Base-by-base conservation (phyloP, 495 filamentous ascomycete species). In the Tuber calosporum region DNA sequence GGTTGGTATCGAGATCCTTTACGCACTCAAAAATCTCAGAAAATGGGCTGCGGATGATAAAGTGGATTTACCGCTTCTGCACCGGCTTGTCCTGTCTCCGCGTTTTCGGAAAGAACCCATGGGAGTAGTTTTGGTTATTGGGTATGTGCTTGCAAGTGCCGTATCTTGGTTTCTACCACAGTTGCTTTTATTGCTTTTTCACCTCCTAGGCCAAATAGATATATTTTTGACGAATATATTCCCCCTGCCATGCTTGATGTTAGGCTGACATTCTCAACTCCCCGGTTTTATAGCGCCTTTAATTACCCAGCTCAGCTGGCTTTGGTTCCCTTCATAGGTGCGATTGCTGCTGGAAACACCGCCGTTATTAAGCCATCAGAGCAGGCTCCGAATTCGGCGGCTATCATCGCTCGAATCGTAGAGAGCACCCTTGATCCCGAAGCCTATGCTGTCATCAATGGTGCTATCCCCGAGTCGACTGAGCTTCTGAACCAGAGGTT, bases 251-350 rank as follows among this genome's bases (percentile, higher is more conserved):
- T 69, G 36, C 15, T 41, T 42, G 20, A 17, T 36, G 17, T n/a
- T 41, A 41, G 58, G 17, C 43, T 69, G 15, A 69, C 66, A 26
- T 8, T 4, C 41, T 30, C 34, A 40, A 43, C 40, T 68, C 42
- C 6, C 19, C 19, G 19, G 36, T 41, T 26, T 17, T 69, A 67
- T 66, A 90, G 89, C 69, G 87, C 93, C 66, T 97, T 91, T 86
- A 97, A 98, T 86, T 96, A 92, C 83, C 95, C 94, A 68, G 83
- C 97, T 81, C 90, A 93, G 81, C 85, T 98, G n/a, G 87, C 88
- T 26, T 79, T 97, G 38, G 87, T 87, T 9, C 94, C 95, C 11
- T 81, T 96, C 66, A 87, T 97, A 69, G 95, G 95, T 69, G 95
- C 94, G 73, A 97, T 98, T 75, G 89, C 90, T 48, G 94, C 93